Percentiles rank a stretch among this genome's conserved stretches.
Conservation (phyloP, 495 filamentous ascomycete genomes). For the Gamarada debralockiae region DNA sequence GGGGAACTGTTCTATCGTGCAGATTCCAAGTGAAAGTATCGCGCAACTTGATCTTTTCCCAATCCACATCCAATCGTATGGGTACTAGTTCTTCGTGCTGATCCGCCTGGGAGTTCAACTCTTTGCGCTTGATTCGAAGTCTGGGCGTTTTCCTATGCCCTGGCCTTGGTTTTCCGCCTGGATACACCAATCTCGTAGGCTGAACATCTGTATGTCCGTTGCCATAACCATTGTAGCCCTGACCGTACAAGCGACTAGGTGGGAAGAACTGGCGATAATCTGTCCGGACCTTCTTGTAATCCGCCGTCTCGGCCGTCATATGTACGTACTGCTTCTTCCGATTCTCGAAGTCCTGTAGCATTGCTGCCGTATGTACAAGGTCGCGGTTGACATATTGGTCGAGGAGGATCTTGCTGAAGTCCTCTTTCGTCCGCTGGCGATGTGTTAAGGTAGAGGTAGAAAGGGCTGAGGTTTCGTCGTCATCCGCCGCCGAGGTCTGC, state of each 20-base stretch:
- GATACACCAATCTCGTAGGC: conserved; percentile 63
- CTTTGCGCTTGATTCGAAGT: conserved; percentile 68
- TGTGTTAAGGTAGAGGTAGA: conserved; percentile 14
- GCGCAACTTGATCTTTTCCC: conserved; percentile 90
- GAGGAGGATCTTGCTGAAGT: conserved; percentile 55
- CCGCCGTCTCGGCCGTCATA: conserved; percentile 36
- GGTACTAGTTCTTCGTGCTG: conserved; percentile 89
- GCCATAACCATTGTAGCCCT: conserved; percentile 86
- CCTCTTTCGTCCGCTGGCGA: conserved; percentile 25
- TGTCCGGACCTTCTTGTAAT: conserved; percentile 49
- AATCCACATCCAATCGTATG: conserved; percentile 88
- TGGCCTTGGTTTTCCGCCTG: conserved; percentile 62
- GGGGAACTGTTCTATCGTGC: conserved; percentile 76
- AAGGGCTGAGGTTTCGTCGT: conserved; percentile 7
- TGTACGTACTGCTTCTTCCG: conserved; percentile 30
- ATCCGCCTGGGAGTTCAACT: conserved; percentile 78
- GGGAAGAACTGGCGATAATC: conserved; percentile 41
- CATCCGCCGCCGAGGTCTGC: conserved; percentile 13
- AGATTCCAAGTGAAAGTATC: conserved; percentile 99
- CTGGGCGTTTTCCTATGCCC: conserved; percentile 70
- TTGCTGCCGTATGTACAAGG: conserved; percentile 60
- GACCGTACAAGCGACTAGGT: conserved; percentile 53
- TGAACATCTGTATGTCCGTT: conserved; percentile 71
- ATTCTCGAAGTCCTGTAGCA: conserved; percentile 40
- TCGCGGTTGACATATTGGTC: conserved; percentile 79